Conservation (phyloP, 345 rosid species). For the Eucalyptus virginea region DNA sequence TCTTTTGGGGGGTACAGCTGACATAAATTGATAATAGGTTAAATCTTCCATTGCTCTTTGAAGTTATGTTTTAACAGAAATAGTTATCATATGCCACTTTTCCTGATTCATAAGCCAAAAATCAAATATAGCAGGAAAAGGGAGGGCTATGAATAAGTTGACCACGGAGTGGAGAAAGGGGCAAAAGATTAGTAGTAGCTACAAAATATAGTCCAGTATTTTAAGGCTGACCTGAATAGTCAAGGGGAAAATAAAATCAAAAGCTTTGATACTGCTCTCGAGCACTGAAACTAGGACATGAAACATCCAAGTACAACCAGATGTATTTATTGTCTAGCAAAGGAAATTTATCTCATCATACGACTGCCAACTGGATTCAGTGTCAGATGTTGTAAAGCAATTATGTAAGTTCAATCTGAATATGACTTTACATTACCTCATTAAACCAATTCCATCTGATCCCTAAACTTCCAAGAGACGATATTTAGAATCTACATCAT, state of each 20-base stretch:
- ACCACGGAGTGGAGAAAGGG: neutral
- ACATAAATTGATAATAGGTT: neutral
- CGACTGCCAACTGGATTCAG: neutral
- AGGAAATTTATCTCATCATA: neutral
- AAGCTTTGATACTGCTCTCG: neutral
- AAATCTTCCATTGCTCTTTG: neutral
- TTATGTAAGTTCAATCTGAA: neutral
- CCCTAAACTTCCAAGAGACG: neutral
- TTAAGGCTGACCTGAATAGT: neutral
- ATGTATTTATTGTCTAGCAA: neutral
- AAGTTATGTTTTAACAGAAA: neutral
- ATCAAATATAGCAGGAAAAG: neutral
- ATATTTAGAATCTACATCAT: neutral
- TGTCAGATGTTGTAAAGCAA: neutral
- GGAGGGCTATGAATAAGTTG: neutral
- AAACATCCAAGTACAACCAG: neutral
- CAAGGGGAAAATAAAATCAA: neutral
- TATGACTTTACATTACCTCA: neutral
- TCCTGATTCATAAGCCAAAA: neutral
- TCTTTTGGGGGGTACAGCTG: constrained; percentile 68
- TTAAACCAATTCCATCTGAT: neutral
- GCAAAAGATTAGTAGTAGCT: neutral
- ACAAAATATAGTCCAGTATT: neutral
- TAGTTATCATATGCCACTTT: neutral
- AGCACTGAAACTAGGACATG: no score